These are phyloP conservation scores for Scheffersomyces stipitis DNA, from an alignment of 805 yeast genomes.

Conservation along the genomic window DNA sequence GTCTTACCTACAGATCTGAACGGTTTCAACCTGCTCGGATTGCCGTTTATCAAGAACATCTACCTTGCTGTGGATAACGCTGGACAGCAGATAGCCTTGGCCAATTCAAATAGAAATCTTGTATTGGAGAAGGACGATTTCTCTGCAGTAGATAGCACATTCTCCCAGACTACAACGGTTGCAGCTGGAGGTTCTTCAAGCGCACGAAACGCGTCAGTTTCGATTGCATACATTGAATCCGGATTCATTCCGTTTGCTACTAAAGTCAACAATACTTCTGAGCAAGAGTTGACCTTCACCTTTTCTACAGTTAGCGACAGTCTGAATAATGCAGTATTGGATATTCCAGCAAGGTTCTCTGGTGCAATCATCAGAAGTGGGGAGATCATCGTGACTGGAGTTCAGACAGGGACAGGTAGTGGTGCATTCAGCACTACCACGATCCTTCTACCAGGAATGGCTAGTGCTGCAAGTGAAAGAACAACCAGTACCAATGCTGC, in stretches of 20 bases:
- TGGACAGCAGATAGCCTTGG: constrained; percentile 55
- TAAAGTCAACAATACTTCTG: constrained; percentile 24
- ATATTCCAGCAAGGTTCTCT: constrained; percentile 27
- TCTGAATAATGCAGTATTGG: neutral
- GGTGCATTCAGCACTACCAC: neutral
- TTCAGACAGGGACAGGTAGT: too few species aligned
- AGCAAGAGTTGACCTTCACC: constrained; percentile 17
- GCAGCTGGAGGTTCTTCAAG: constrained; percentile 13
- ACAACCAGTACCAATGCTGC: constrained; percentile 5
- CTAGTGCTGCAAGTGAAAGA: constrained; percentile 8
- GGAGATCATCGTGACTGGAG: constrained; percentile 26
- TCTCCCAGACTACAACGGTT: constrained; percentile 3
- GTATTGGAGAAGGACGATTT: constrained; percentile 3
- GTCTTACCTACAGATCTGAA: constrained; percentile 46
- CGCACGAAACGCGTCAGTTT: neutral
- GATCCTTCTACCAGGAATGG: neutral
- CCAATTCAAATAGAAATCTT: constrained; percentile 38
- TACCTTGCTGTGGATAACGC: constrained; percentile 68
- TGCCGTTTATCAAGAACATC: constrained; percentile 51
- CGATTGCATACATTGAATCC: constrained; percentile 30
- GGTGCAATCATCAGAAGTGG: constrained; percentile 26
- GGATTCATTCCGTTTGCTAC: constrained; percentile 55
- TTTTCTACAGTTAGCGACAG: constrained; percentile 1
- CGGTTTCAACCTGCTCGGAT: constrained; percentile 59
- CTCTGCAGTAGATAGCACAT: neutral